Evolutionary conservation across 306 rosid genomes (phyloP).

Genomic region (Carpinus fangiana): DNA sequence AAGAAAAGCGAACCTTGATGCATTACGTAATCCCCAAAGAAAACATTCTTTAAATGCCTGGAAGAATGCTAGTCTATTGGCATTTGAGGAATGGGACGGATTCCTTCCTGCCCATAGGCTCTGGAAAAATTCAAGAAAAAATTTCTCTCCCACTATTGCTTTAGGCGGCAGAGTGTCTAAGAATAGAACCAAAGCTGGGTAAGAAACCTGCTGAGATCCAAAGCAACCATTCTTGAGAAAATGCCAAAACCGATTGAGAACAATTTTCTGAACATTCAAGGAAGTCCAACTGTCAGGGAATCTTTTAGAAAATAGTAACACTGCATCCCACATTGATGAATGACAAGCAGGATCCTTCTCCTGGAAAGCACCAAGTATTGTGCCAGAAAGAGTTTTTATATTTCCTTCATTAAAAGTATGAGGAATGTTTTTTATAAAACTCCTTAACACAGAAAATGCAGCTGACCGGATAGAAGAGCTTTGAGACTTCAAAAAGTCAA

Average conservation of each 20-base stretch:
- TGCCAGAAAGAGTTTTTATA: constrained; percentile 62
- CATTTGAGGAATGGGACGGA: constrained; percentile 45
- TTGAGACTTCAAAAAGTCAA: constrained; percentile 69
- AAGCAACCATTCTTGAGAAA: constrained; percentile 91
- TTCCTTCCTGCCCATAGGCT: constrained; percentile 82
- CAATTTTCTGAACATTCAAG: constrained; percentile 72
- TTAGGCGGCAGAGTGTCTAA: constrained; percentile 71
- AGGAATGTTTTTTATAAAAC: constrained; percentile 75
- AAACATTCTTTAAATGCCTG: constrained; percentile 85
- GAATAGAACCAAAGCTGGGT: constrained; percentile 78
- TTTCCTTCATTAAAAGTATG: constrained; percentile 70
- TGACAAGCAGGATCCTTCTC: constrained; percentile 90
- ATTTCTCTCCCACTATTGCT: constrained; percentile 61
- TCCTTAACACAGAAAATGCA: constrained; percentile 69
- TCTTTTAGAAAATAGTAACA: constrained; percentile 75
- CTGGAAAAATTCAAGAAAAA: constrained; percentile 74
- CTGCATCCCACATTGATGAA: constrained; percentile 87
- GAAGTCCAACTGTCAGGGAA: constrained; percentile 79
- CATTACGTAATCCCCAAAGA: constrained; percentile 77
- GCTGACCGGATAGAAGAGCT: constrained; percentile 80
- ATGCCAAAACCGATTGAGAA: constrained; percentile 73
- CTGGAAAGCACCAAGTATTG: constrained; percentile 80
- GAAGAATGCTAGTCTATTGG: constrained; percentile 64
- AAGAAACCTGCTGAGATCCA: constrained; percentile 83
- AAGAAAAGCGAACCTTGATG: constrained; percentile 63